Evolutionary conservation across 768 basidiomycete species (phyloP), one percentile per base, ranked within the genome.

Genomic region (Collybia sp.): DNA sequence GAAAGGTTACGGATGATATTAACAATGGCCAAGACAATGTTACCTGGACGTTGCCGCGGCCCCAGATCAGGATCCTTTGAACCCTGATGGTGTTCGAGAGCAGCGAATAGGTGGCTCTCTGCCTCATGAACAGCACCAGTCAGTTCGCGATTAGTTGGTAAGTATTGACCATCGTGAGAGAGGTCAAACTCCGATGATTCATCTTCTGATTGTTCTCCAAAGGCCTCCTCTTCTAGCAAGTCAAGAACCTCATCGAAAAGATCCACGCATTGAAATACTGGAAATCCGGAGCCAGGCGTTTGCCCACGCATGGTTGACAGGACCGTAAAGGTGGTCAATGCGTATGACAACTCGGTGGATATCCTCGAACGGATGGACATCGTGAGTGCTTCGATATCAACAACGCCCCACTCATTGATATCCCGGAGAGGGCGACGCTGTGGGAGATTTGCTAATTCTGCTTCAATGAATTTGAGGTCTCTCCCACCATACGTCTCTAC

Each of bases 341-440:
- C 91, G 60, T 93, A 98, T 3, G 93, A 85, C 44, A 94, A 68
- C 63, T 99, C 95, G 39, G 80, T 74, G 8, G 83, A 76, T 35
- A 97, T 67, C 31, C 94, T 76, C 31, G 89, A 95, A 30, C 93
- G 86, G 34, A 99, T 68, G 25, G 89, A 88, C 85, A 99, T 84
- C n/a, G 83, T 84, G 42, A 99, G 73, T n/a, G 83, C 83, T 58
- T 96, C 93, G 47, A 97, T 83, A 56, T 98, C 94, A 42, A 95
- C 80, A 6, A 73, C 75, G 16, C 91, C 93, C 82, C 93, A 91
- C 44, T 94, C 91, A 58, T 84, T 82, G 51, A 90, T 76, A 42
- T 85, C 80, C 47, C 87, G 76, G 56, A 86, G 62, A 5, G 78
- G 73, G 37, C 86, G 77, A 43, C 75, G 69, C 39, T 77, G 70